phyloP scores from a whole-genome alignment of 140 eudicot species.

The Ambrosia hybrid region DNA sequence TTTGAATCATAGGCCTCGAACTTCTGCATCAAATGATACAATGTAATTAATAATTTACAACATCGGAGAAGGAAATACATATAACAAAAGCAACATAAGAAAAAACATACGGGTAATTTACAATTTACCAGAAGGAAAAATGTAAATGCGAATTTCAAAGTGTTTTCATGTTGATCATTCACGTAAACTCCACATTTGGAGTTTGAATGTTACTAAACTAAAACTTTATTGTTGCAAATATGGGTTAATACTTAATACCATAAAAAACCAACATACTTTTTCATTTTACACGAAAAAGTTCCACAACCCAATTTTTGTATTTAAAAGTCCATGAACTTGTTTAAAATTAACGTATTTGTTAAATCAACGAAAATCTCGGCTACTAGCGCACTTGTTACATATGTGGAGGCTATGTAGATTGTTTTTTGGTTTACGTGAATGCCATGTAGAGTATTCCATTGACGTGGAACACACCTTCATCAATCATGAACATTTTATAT shows the following conservation, averaged over 20 bases:
- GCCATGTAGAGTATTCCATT: too few species aligned
- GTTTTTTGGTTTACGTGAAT: too few species aligned
- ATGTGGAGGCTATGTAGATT: too few species aligned
- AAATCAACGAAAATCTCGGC: too few species aligned
- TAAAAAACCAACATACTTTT: too few species aligned
- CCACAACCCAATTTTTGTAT: too few species aligned
- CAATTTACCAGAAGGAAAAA: neutral
- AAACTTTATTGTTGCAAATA: neutral
- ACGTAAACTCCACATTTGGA: neutral
- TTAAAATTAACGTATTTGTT: too few species aligned
- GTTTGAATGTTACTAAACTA: neutral
- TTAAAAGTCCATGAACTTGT: too few species aligned
- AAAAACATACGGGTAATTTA: conserved; percentile 1
- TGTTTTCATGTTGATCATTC: conserved; percentile 1
- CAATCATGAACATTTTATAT: too few species aligned
- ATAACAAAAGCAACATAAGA: neutral
- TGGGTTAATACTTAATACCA: neutral
- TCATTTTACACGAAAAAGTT: too few species aligned
- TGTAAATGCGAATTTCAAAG: conserved; percentile 12
- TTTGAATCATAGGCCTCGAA: conserved; percentile 84
- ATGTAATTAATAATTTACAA: conserved; percentile 20
- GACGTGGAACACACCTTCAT: too few species aligned
- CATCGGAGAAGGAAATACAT: conserved; percentile 2
- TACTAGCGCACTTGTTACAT: too few species aligned
- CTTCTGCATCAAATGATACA: conserved; percentile 50